Evolutionary conservation across 2,329 filamentous ascomycete genomes (phyloP).

Genomic region (Magnaporthales sp.): DNA sequence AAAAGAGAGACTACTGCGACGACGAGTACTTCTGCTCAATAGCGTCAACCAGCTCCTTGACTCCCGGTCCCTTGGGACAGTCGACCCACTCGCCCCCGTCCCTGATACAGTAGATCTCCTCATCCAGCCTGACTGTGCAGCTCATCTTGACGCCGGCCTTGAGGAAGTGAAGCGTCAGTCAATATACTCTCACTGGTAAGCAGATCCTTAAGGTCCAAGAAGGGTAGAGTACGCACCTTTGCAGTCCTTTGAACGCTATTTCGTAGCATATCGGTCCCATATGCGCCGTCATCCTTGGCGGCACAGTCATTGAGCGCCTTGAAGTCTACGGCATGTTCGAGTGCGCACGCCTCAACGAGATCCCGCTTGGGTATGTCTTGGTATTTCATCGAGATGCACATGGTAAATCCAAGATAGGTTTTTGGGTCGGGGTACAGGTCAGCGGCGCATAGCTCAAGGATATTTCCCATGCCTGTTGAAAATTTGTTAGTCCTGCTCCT

Average conservation of each 20-base stretch:
- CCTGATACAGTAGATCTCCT: constrained; percentile 74
- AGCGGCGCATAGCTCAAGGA: constrained; percentile 84
- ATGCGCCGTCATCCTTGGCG: constrained; percentile 63
- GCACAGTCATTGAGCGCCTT: constrained; percentile 74
- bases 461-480: constrained; percentile 68
- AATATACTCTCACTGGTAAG: background rate
- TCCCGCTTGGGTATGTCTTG: constrained; percentile 64
- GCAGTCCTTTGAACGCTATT: constrained; percentile 57
- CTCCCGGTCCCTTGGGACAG: constrained; percentile 59
- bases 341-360: constrained; percentile 79
- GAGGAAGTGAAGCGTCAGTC: background rate
- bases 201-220: background rate
- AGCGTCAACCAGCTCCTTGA: constrained; percentile 67
- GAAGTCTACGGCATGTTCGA: constrained; percentile 86
- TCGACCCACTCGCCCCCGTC: constrained; percentile 73
- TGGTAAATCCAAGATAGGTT: constrained; percentile 83
- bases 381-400: constrained; percentile 78
- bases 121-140: constrained; percentile 71
- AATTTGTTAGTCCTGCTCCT: background rate
- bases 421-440: constrained; percentile 78
- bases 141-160: constrained; percentile 60
- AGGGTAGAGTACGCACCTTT: constrained; percentile 34
- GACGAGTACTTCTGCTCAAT: constrained; percentile 60
- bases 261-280: constrained; percentile 59
- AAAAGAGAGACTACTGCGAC: constrained; percentile 47